Evolutionary conservation across 352 stramenopile genomes (phyloP).

Genomic region (Phytophthora hibernalis): DNA sequence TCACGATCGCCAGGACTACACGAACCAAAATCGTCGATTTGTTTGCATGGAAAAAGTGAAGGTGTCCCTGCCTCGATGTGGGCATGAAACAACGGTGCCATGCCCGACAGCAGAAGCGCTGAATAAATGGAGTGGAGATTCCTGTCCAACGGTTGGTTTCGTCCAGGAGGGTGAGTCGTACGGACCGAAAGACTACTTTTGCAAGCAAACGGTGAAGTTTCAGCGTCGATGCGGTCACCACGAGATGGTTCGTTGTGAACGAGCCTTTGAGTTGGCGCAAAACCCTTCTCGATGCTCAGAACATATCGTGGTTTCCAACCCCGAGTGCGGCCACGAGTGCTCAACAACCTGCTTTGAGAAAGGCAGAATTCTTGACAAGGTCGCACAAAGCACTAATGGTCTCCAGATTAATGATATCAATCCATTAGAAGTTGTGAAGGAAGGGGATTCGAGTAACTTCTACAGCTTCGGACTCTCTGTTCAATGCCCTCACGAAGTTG

Average conservation of each 20-base stretch:
- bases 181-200: slow-evolving; percentile 76
- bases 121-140: slow-evolving; percentile 53
- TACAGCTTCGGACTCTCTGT: slow-evolving; percentile 54
- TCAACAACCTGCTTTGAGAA: slow-evolving; percentile 60
- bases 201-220: slow-evolving; percentile 65
- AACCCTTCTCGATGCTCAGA: slow-evolving; percentile 55
- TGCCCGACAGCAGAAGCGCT: slow-evolving; percentile 60
- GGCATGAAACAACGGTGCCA: slow-evolving; percentile 54
- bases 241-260: slow-evolving; percentile 59
- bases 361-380: slow-evolving; percentile 18
- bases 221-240: slow-evolving; percentile 69
- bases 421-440: slow-evolving; percentile 44
- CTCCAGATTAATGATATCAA: slow-evolving; percentile 20
- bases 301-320: slow-evolving; percentile 56
- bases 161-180: slow-evolving; percentile 71
- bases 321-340: slow-evolving; percentile 74
- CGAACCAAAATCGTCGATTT: slow-evolving; percentile 37
- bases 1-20: slow-evolving; percentile 54
- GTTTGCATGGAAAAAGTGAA: slow-evolving; percentile 63
- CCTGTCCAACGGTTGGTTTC: slow-evolving; percentile 41
- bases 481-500: slow-evolving; percentile 45
- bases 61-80: slow-evolving; percentile 67
- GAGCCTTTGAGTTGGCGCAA: slow-evolving; percentile 73
- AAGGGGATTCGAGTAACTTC: slow-evolving; percentile 42
- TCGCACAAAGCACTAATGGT: background rate